phyloP scores from a whole-genome alignment of 768 basidiomycete genomes.

The Xerocomus brunneocitrinus region DNA sequence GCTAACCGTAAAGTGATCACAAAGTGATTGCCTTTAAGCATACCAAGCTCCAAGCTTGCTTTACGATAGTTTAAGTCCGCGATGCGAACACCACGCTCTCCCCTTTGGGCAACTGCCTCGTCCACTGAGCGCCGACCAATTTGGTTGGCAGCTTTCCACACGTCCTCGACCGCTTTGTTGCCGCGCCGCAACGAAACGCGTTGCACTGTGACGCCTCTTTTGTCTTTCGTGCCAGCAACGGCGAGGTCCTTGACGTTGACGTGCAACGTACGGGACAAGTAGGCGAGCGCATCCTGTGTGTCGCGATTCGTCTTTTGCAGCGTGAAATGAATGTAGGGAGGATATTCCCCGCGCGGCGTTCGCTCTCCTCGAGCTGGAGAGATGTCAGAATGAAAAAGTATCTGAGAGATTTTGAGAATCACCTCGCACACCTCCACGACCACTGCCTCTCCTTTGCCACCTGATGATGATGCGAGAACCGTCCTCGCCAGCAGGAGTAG shows the following conservation, averaged over 20 bases:
- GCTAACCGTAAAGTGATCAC: constrained; percentile 84
- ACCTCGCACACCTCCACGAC: constrained; percentile 42
- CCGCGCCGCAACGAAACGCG: constrained; percentile 77
- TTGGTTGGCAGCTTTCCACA: constrained; percentile 81
- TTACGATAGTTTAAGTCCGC: constrained; percentile 85
- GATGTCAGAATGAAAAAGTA: neutral
- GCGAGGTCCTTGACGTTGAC: constrained; percentile 76
- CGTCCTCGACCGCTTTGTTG: constrained; percentile 72
- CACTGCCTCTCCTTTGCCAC: constrained; percentile 57
- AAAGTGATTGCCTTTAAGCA: constrained; percentile 95
- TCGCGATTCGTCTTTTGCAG: constrained; percentile 97
- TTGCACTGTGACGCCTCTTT: constrained; percentile 94
- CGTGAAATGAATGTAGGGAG: constrained; percentile 93
- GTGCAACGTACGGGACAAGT: constrained; percentile 75
- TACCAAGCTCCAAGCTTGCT: constrained; percentile 81
- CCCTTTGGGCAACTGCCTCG: constrained; percentile 64
- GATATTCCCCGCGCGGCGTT: constrained; percentile 58
- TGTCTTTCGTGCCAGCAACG: constrained; percentile 96
- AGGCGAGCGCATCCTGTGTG: constrained; percentile 86
- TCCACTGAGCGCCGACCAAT: constrained; percentile 52
- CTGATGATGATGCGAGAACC: constrained; percentile 78
- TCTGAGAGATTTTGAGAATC: neutral
- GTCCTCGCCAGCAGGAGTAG: constrained; percentile 46
- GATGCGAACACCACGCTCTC: constrained; percentile 85
- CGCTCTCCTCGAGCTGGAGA: constrained; percentile 35